Conservation (phyloP, 2,329 filamentous ascomycete genomes). For the Annulohypoxylon truncatum region DNA sequence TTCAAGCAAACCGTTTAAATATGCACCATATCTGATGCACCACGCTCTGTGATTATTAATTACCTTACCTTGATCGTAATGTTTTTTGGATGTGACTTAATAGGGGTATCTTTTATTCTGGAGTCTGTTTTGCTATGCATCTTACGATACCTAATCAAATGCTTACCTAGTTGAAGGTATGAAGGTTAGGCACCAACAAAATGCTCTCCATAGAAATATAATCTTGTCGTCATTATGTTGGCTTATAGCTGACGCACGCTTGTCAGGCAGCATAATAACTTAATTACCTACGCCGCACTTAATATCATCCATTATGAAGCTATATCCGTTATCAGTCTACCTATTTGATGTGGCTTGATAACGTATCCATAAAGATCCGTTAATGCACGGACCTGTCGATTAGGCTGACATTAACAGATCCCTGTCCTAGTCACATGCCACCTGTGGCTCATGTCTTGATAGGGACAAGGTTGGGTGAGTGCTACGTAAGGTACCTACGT, state of each 20-base stretch:
- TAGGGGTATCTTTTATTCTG: not conserved
- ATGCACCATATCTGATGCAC: not conserved
- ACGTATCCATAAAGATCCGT: not conserved
- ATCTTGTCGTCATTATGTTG: constrained; percentile 29
- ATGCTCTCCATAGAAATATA: not conserved
- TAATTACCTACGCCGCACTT: too few relatives aligned
- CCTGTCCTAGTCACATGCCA: constrained; percentile 29
- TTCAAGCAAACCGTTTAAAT: constrained; percentile 14
- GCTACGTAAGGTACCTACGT: constrained; percentile 37
- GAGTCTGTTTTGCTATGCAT: not conserved
- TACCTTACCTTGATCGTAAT: too few relatives aligned
- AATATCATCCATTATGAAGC: not conserved
- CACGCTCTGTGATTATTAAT: not conserved
- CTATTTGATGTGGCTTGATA: constrained; percentile 7
- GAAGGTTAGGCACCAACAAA: constrained; percentile 20
- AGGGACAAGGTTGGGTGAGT: constrained; percentile 22
- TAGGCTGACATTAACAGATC: constrained; percentile 13
- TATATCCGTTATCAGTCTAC: not conserved
- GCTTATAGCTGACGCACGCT: constrained; percentile 30
- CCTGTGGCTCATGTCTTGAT: constrained; percentile 34
- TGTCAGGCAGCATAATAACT: constrained; percentile 37
- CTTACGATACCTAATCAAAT: too few relatives aligned
- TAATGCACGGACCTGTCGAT: constrained; percentile 17
- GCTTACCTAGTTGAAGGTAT: not conserved
- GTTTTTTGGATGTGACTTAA: too few relatives aligned